Evolutionary conservation across 1,284 basidiomycete genomes (phyloP), one percentile per base, ranked within the genome.

Genomic region (Dichomitus squalens): DNA sequence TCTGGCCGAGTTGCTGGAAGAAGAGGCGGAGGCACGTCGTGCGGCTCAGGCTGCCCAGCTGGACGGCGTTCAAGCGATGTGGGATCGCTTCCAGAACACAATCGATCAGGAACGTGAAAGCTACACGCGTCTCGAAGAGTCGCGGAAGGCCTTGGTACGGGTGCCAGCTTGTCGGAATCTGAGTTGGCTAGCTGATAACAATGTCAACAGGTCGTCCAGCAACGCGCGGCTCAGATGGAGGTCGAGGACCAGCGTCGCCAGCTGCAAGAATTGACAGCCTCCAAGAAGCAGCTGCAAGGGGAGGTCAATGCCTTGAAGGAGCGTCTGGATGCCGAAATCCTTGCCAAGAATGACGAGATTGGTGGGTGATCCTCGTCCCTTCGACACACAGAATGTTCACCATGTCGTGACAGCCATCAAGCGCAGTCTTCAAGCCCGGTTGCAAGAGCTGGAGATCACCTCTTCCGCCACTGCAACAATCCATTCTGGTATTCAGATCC

Each of bases 391-490:
- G 52, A 21, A 39, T 33, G 33, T 36, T 18, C 47, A 34, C 59
- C 25, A 58, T 23, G 3, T 8, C 50, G 34, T 44, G 48, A 25
- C 54, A 87, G 88, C 77, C 60, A 73, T 81, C 12, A 86, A 84
- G 64, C 80, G 83, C 18, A 81, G 87, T 53, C 72, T 91, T 11
- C 82, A 87, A 60, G 75, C 77, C 46, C 79, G 80, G 53, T 68
- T 88, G 29, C 87, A 90, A 68, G 88, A 92, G 46, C 77, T 87
- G 11, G 84, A 91, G 63, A 79, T 90, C 53, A 77, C 82, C 1
- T 78, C 80, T 0, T 79, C 86, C 4, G 75, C 87, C 5, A 82
- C 85, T 3, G 76, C 84, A 4, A 82, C 84, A 0, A 80, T 86
- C 47, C 81, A 85, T 55, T 79, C 83, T 14, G 87, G 87, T 86